Conservation (phyloP, 78 protist species). For the Monosiga brevicollis region DNA sequence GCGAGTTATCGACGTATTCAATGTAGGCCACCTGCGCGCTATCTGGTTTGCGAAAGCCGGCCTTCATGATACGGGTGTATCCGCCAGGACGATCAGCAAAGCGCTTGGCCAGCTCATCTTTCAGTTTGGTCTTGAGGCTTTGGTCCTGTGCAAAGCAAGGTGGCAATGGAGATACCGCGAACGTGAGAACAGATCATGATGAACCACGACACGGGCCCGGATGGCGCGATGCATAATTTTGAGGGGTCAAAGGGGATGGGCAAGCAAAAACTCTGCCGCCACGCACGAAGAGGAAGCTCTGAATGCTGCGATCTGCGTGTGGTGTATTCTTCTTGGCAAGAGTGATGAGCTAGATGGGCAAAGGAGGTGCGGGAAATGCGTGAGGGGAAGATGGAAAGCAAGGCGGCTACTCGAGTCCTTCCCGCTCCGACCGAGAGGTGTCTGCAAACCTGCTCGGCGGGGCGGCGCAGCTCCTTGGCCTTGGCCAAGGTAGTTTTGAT, state of each 20-base stretch:
- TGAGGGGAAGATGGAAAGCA: not conserved
- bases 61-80: slow-evolving; percentile 49
- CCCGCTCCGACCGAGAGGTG: not conserved
- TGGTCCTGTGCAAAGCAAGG: not conserved
- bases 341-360: not conserved
- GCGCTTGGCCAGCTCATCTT: not conserved
- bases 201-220: too few species aligned
- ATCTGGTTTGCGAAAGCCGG: slow-evolving; percentile 29
- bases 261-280: too few species aligned
- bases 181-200: too few species aligned
- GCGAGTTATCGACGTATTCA: slow-evolving; percentile 45
- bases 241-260: too few species aligned
- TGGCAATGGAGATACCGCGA: not conserved
- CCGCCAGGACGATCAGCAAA: slow-evolving; percentile 43
- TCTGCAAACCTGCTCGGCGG: slow-evolving; percentile 37
- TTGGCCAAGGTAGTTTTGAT: slow-evolving; percentile 48
- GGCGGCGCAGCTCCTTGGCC: slow-evolving; percentile 44
- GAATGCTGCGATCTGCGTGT: too few species aligned
- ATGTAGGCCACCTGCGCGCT: slow-evolving; percentile 49
- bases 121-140: not conserved
- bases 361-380: not conserved
- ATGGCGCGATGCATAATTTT: too few species aligned
- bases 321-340: too few species aligned
- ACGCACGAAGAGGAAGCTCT: too few species aligned
- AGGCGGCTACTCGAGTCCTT: not conserved